Evolutionary conservation across 345 rosid genomes (phyloP).

Genomic region (Corchorus capsularis): DNA sequence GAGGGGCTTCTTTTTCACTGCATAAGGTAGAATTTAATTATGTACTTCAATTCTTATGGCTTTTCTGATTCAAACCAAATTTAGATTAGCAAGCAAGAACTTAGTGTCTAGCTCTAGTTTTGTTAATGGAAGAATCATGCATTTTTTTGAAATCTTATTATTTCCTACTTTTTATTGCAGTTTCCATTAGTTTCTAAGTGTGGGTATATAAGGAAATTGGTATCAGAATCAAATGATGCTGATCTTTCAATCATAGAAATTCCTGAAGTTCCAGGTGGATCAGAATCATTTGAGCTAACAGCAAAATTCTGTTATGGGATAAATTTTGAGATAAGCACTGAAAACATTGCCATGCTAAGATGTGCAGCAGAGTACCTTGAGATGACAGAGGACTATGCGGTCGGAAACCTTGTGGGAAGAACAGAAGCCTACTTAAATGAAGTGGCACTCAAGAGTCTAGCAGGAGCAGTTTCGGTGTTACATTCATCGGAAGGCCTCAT

Average conservation of each 20-base stretch:
- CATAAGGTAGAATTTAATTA: constrained; percentile 71
- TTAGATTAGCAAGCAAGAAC: neutral
- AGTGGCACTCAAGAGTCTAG: constrained; percentile 71
- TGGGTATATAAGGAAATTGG: constrained; percentile 68
- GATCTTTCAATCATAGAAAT: constrained; percentile 55
- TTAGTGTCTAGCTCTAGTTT: neutral
- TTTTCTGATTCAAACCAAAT: constrained; percentile 4
- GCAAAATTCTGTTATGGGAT: constrained; percentile 94
- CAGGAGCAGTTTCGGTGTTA: constrained; percentile 68
- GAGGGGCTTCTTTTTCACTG: constrained; percentile 71
- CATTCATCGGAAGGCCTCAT: constrained; percentile 54
- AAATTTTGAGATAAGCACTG: constrained; percentile 75
- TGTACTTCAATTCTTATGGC: neutral
- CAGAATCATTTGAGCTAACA: constrained; percentile 81
- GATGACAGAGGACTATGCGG: constrained; percentile 82
- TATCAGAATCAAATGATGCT: constrained; percentile 60
- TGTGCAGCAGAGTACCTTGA: constrained; percentile 87
- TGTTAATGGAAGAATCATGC: neutral
- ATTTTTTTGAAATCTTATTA: neutral
- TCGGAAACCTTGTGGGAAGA: constrained; percentile 70
- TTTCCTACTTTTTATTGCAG: constrained; percentile 43
- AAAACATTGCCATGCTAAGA: constrained; percentile 76
- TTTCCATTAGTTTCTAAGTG: constrained; percentile 82
- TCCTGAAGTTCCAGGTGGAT: constrained; percentile 68
- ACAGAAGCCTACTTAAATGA: constrained; percentile 78